Base-by-base conservation (phyloP, 345 rosid genomes). In the Iberis pinnata region DNA sequence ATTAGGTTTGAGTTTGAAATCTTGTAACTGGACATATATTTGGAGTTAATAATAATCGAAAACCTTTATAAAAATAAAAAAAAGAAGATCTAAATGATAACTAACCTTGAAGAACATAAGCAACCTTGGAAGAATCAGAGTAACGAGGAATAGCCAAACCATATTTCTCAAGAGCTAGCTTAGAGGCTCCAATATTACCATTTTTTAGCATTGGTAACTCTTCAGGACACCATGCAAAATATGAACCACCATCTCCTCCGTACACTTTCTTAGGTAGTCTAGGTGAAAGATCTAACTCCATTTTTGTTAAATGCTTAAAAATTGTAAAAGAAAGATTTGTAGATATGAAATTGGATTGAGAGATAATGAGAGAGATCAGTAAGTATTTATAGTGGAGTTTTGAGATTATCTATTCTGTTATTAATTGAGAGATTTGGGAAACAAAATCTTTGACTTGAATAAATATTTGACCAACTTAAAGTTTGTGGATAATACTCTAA, bases 81-180 rank as follows among this genome's bases (percentile, higher is more conserved):
- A n/a, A n/a, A n/a, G n/a, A n/a, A n/a, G n/a, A n/a, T n/a, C n/a
- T n/a, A n/a, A n/a, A n/a, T n/a, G n/a, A n/a, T n/a, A n/a, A n/a
- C n/a, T n/a, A n/a, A 90, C 96, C 98, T 74, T 76, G 95, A 46
- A 90, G 95, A 44, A 87, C 89, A 68, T 90, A 84, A 44, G 96
- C 95, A 43, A 90, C 94, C 74, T 79, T 87, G 8, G 87, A 64
- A 13, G 96, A 90, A 63, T 90, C 96, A 49, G 84, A 80, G 78
- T 87, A 90, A 6, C 82, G 73, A 67, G 96, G 98, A 45, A 84
- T 81, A 49, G 88, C 95, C 27, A 90, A 70, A 43, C 98, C 98
- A 54, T 74, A 18, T 76, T 82, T 87, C 70, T 77, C 83, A 2
- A 90, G 96, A 41, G 75, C 77, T 35, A 90, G 88, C 65, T 90